Conservation (phyloP, 2,329 filamentous ascomycete genomes). For the Pseudopyrenochaeta lycopersici region DNA sequence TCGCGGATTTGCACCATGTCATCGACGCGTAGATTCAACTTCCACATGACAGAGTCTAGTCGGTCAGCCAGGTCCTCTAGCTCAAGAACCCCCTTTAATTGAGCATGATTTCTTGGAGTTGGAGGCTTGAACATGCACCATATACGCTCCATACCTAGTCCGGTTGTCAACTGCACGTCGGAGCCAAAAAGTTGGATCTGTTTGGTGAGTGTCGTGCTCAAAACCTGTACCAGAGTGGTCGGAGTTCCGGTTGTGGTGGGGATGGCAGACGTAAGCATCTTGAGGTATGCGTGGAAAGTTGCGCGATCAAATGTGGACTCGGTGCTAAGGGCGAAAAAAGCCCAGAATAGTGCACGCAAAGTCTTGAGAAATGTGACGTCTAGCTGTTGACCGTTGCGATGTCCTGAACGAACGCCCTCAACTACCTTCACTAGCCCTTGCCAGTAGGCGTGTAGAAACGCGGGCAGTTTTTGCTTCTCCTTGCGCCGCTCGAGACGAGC, state of each 20-base stretch:
- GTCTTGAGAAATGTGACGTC: conserved; percentile 31
- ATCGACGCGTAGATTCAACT: conserved; percentile 37
- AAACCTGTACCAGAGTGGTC: conserved; percentile 29
- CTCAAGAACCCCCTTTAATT: conserved; percentile 50
- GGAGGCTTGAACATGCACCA: conserved; percentile 77
- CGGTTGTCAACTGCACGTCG: conserved; percentile 77
- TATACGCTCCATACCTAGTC: conserved; percentile 79
- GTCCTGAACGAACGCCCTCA: conserved; percentile 19
- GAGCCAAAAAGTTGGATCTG: conserved; percentile 64
- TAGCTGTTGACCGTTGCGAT: conserved; percentile 14
- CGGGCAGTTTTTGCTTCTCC: conserved; percentile 46
- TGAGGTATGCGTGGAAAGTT: conserved; percentile 63
- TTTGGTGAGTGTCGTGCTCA: conserved; percentile 35
- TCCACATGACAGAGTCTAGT: conserved; percentile 55
- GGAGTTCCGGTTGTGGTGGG: conserved; percentile 8
- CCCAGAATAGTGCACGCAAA: conserved; percentile 56
- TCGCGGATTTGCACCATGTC: conserved; percentile 49
- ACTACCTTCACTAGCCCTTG: conserved; percentile 26
- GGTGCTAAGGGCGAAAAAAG: conserved; percentile 56
- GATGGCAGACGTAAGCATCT: conserved; percentile 38
- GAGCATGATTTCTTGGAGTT: conserved; percentile 53
- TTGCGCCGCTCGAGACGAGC: conserved; percentile 45
- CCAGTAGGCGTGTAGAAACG: conserved; percentile 39
- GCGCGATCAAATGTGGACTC: conserved; percentile 59
- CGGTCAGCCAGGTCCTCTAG: conserved; percentile 57